Evolutionary conservation across 140 eudicot genomes (phyloP), one percentile per base, ranked within the genome.

Genomic region (Anethum foeniculum): DNA sequence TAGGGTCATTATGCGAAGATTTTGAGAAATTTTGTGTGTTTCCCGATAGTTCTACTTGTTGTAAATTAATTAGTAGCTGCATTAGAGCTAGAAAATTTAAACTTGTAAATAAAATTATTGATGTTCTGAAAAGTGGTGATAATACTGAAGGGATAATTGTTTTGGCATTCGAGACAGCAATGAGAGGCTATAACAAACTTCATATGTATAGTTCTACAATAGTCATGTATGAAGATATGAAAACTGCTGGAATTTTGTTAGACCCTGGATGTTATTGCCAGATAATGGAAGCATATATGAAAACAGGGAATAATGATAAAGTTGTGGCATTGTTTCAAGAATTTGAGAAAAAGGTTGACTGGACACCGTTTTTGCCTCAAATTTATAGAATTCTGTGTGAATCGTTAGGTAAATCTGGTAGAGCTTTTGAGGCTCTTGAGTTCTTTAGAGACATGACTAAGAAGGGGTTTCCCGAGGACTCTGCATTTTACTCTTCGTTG

Each of bases 141-240:
- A 89, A 90, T 75, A 62, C 34, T 62, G 62, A 81, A 76, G 82
- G 79, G 73, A 84, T 89, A 85, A 91, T 96, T 39, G 80, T 86
- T 84, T 74, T 72, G 75, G 90, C 88, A 38, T 88, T 88, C 74
- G 91, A 89, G 80, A 77, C 93, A 21, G 97, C 99, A 36, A 86
- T 95, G 95, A 90, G 84, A 87, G 85, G 91, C 18, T 95, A 85
- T 84, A 95, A 92, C 76, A 90, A 92, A 91, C 87, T 95, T 85
- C 97, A 95, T 84, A 92, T 95, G 99, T 92, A 89, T 69, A 85
- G 93, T 75, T 88, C 91, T 78, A 82, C 94, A 7, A 71, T 87
- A 73, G 82, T 65, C 41, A 76, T 87, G 78, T 90, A 84, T 75
- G 86, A 89, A 60, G 68, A 81, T 51, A 90, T 89, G 96, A 90